Evolutionary conservation across 1,139 yeast species (phyloP), one percentile per base, ranked within the genome.

Genomic region (Yamadazyma atlantica): DNA sequence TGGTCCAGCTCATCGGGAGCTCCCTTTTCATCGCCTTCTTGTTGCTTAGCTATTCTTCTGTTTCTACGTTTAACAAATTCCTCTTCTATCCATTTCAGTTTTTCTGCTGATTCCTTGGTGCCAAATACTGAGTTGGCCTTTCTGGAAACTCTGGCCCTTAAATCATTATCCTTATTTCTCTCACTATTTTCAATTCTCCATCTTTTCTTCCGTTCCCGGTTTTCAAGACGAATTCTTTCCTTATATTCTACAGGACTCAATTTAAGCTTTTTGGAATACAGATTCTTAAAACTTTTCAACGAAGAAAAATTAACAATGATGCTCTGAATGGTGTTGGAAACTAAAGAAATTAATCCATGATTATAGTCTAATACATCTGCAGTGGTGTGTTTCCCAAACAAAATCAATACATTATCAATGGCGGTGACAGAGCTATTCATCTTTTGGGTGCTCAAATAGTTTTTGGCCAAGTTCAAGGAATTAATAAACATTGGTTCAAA

Each of bases 181-280:
- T 84, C 85, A 12, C 78, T 75, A 56, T 90, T 89, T 26, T 80
- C 82, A 44, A 82, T 92, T 54, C 97, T 77, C 97, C 97, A 92
- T 49, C 80, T 78, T 64, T 89, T 83, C 64, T 92, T 92, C 28
- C 97, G 73, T 45, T 85, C 92, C 35, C 96, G 72, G 51, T 89
- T 89, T 40, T 83, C 95, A 19, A 78, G 57, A 30, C 87, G 64
- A 8, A 79, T 68, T 45, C 80, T 73, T 47, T 85, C 94, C 43
- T 75, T 77, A 37, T 62, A 54, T 39, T 69, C 75, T 9, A 62
- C 58, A 3, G 64, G 51, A 33, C 65, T 67, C 4, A 53, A 43
- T 24, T 55, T 60, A 0, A 62, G 61, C 42, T 58, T 62, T 8
- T 58, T 60, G 4, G 49, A 41, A 6, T 52, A 35, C 10, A 53